phyloP scores from a whole-genome alignment of 1,284 basidiomycete genomes.

The Cutaneotrichosporon sp. region DNA sequence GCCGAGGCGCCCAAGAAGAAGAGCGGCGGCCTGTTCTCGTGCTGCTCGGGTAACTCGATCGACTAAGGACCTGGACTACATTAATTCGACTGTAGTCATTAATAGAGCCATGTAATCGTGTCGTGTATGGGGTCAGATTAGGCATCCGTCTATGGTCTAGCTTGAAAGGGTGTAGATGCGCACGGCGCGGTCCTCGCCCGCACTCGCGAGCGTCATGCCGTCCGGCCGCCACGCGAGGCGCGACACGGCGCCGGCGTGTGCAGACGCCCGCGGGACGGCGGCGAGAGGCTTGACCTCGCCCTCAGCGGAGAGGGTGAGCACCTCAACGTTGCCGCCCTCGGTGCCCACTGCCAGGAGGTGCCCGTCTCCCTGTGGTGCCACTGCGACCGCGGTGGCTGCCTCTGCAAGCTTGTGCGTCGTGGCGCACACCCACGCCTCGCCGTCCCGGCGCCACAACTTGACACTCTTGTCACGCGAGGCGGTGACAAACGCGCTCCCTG shows the following conservation, averaged over 20 bases:
- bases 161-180: slow-evolving; percentile 38
- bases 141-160: slow-evolving; percentile 5
- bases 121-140: neutral
- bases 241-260: slow-evolving; percentile 51
- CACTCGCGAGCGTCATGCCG: slow-evolving; percentile 46
- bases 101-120: neutral
- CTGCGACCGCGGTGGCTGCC: slow-evolving; percentile 51
- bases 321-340: slow-evolving; percentile 48
- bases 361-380: slow-evolving; percentile 17
- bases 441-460: slow-evolving; percentile 32
- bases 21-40: slow-evolving; percentile 44
- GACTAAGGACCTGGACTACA: slow-evolving; percentile 28
- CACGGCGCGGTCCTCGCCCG: slow-evolving; percentile 54
- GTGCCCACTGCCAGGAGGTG: slow-evolving; percentile 52
- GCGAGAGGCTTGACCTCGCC: slow-evolving; percentile 17
- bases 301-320: slow-evolving; percentile 36
- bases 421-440: neutral
- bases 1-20: slow-evolving; percentile 30
- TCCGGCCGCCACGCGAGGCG: slow-evolving; percentile 45
- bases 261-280: slow-evolving; percentile 28
- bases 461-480: slow-evolving; percentile 96
- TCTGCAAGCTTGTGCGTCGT: slow-evolving; percentile 49
- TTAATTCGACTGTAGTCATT: neutral
- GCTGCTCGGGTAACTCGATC: slow-evolving; percentile 39
- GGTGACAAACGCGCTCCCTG: slow-evolving; percentile 77